Percentiles rank a stretch among this genome's conserved stretches.
Conservation (phyloP, 169 alveolate genomes). For the Theileria sp. region DNA sequence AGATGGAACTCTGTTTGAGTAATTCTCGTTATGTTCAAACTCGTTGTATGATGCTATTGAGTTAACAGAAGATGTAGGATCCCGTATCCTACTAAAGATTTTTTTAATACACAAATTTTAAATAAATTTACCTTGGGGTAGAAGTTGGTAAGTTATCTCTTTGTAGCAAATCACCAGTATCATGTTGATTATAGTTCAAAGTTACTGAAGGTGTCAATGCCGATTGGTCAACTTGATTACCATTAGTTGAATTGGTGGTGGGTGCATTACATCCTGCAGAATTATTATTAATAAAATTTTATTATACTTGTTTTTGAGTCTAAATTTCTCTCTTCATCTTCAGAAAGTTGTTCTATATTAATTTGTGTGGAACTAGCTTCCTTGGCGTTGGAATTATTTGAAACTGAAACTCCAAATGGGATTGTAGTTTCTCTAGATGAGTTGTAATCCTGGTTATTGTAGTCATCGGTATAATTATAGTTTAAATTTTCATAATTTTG, state of each 20-base stretch:
- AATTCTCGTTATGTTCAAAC: slow-evolving; percentile 19
- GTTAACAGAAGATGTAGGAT: slow-evolving; percentile 8
- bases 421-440: slow-evolving; percentile 33
- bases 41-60: slow-evolving; percentile 23
- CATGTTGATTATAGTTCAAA: background rate
- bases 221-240: slow-evolving; percentile 5
- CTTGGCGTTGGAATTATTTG: slow-evolving; percentile 14
- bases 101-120: background rate
- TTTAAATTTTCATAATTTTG: slow-evolving; percentile 1
- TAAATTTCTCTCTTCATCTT: background rate
- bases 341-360: background rate
- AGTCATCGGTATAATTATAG: slow-evolving; percentile 23
- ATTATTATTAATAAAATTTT: background rate
- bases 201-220: background rate
- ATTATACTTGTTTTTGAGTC: slow-evolving; percentile 1
- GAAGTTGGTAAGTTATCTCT: background rate
- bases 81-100: background rate
- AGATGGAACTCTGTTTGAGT: slow-evolving; percentile 42
- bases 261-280: background rate
- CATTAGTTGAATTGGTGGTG: background rate
- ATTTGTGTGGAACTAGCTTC: slow-evolving; percentile 29
- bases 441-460: slow-evolving; percentile 10
- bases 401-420: slow-evolving; percentile 20
- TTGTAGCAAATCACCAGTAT: background rate
- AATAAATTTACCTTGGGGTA: background rate